phyloP scores from a whole-genome alignment of 2,329 filamentous ascomycete species.

The Amylocarpus encephaloides region DNA sequence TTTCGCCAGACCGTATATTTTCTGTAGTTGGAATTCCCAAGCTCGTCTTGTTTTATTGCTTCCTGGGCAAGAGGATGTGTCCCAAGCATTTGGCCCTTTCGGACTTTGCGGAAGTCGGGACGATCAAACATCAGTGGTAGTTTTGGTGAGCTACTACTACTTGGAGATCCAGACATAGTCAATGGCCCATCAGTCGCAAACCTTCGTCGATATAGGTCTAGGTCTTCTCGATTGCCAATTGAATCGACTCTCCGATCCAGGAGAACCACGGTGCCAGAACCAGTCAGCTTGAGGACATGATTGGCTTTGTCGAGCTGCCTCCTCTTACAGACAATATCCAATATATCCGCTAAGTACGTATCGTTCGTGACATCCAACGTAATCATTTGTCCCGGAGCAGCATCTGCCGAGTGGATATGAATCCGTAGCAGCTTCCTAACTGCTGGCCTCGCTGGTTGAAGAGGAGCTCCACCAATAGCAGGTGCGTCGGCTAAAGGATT shows the following conservation, averaged over 20 bases:
- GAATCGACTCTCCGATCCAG: slow-evolving; percentile 74
- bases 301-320: slow-evolving; percentile 72
- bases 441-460: slow-evolving; percentile 37
- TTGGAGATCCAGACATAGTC: slow-evolving; percentile 61
- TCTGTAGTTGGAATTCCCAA: slow-evolving; percentile 56
- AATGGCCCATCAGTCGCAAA: slow-evolving; percentile 70
- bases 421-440: slow-evolving; percentile 67
- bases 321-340: slow-evolving; percentile 71
- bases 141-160: slow-evolving; percentile 62
- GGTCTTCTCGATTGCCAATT: slow-evolving; percentile 65
- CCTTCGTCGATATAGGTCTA: slow-evolving; percentile 68
- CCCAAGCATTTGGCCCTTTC: slow-evolving; percentile 51
- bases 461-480: slow-evolving; percentile 31
- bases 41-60: slow-evolving; percentile 52
- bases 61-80: slow-evolving; percentile 63
- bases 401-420: slow-evolving; percentile 64
- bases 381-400: slow-evolving; percentile 65
- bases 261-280: slow-evolving; percentile 67
- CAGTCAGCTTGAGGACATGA: slow-evolving; percentile 71
- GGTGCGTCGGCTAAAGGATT: slow-evolving; percentile 51
- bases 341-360: slow-evolving; percentile 75
- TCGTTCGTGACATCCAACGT: slow-evolving; percentile 73
- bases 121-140: slow-evolving; percentile 41
- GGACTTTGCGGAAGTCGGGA: slow-evolving; percentile 39
- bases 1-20: slow-evolving; percentile 77